Evolutionary conservation across 164 flowering plant species (phyloP), one percentile per base, ranked within the genome.

Genomic region (Euptelea pleiosperma): DNA sequence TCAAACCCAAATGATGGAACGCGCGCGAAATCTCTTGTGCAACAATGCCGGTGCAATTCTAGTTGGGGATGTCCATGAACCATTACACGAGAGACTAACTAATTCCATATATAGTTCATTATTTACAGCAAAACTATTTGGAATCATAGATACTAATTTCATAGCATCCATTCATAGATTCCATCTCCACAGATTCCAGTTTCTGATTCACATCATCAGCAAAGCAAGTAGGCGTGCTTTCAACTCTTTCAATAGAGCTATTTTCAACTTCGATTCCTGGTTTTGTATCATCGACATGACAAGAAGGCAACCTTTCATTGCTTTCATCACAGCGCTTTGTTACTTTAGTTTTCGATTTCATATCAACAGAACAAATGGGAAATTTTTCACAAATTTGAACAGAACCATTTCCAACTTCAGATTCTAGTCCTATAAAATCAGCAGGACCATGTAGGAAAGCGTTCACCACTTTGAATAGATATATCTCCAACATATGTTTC

Each of bases 401-500:
- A 26, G 52, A 33, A 62, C 34, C 21, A 35, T 53, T 25, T 45
- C 26, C 52, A 53, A 25, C 35, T 54, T 34, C 52, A 26, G 58
- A 19, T 44, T 22, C 30, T n/a, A n/a, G n/a, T n/a, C n/a, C n/a
- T n/a, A n/a, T n/a, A n/a, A n/a, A n/a, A n/a, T n/a, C n/a, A n/a
- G 48, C 41, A 36, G 55, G 34, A 55, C 14, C 52, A 29, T n/a
- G 15, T 11, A 63, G 55, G 46, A 18, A 37, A 22, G 52, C 55
- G 48, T 55, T 60, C 51, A 47, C 53, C 46, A 45, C 26, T 29
- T 58, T 57, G 52, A 31, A 50, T 19, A 18, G 31, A 12, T 15
- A 19, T 8, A 55, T 45, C 25, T 43, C n/a, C 49, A 24, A 45
- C 58, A 45, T 50, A 62, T 16, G 44, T 42, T 18, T 59, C 63